Percentiles rank a stretch among this genome's conserved stretches.
phyloP scores from a whole-genome alignment of 345 rosid genomes.

The Citrus maxima region DNA sequence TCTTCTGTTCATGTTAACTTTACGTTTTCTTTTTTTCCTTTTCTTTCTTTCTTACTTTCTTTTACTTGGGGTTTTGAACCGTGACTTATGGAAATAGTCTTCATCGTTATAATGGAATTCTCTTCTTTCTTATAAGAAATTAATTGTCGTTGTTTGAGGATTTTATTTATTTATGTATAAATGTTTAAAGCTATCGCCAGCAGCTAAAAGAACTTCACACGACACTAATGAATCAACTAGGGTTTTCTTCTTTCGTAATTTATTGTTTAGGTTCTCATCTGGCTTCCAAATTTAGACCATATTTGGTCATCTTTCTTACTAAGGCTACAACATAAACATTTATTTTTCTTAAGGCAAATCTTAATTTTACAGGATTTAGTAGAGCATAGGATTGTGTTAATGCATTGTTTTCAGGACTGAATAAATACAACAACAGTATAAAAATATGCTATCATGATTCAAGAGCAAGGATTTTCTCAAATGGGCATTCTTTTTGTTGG shows the following conservation, averaged over 20 bases:
- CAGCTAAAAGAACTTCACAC: not conserved
- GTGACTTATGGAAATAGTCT: conserved; percentile 25
- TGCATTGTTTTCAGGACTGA: conserved; percentile 33
- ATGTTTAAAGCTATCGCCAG: not conserved
- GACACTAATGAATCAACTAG: conserved; percentile 2
- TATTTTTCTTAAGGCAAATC: conserved; percentile 5
- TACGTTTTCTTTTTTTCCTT: conserved; percentile 6
- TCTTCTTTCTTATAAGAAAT: conserved; percentile 13
- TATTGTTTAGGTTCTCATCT: not conserved
- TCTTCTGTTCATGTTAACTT: conserved; percentile 26
- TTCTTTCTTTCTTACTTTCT: not conserved
- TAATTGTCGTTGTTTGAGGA: conserved; percentile 5
- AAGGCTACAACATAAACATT: not conserved
- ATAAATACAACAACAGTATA: conserved; percentile 16
- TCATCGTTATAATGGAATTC: conserved; percentile 27
- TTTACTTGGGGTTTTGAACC: conserved; percentile 14
- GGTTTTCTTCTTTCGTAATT: conserved; percentile 12
- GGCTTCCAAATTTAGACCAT: not conserved
- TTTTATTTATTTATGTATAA: not conserved
- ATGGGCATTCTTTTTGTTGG: conserved; percentile 17
- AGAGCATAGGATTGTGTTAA: conserved; percentile 12
- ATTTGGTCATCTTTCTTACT: not conserved
- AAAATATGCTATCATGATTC: not conserved
- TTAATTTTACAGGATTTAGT: conserved; percentile 9
- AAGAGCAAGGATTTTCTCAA: conserved; percentile 17